Conservation (phyloP, 148 eudicot species). For the Diospyros lotus region DNA sequence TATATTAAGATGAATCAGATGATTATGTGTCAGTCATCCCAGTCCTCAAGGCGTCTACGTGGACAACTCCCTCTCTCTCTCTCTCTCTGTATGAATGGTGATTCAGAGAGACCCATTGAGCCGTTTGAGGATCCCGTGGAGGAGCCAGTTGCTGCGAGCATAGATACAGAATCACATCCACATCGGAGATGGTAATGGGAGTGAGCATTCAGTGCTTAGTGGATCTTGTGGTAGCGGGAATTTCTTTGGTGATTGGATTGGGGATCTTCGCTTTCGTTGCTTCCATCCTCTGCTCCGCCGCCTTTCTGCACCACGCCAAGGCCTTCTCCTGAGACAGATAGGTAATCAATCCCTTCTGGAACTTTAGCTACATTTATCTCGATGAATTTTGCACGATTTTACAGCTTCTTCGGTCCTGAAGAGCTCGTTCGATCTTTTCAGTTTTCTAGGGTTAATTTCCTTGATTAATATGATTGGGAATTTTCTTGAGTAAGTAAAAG, state of each 20-base stretch:
- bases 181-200: constrained; percentile 20
- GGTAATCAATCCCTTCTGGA: constrained; percentile 1
- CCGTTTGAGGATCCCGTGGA: background rate
- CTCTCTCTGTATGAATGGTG: background rate
- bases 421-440: too few species aligned
- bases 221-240: constrained; percentile 67
- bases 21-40: too few species aligned
- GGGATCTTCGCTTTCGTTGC: constrained; percentile 60
- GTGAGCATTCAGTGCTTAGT: constrained; percentile 51
- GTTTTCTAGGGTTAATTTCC: too few species aligned
- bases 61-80: background rate
- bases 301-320: constrained; percentile 62
- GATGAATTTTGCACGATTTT: background rate
- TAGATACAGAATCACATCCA: background rate
- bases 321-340: constrained; percentile 22
- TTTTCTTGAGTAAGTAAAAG: too few species aligned
- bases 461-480: too few species aligned
- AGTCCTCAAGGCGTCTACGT: too few species aligned
- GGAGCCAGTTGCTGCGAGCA: background rate
- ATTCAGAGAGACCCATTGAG: background rate
- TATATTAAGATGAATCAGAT: too few species aligned
- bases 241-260: constrained; percentile 68
- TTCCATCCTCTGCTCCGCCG: constrained; percentile 59
- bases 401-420: background rate
- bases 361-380: background rate